Evolutionary conservation across 208 protist species (phyloP), one percentile per base, ranked within the genome.

Genomic region (Leishmania gerbilli): DNA sequence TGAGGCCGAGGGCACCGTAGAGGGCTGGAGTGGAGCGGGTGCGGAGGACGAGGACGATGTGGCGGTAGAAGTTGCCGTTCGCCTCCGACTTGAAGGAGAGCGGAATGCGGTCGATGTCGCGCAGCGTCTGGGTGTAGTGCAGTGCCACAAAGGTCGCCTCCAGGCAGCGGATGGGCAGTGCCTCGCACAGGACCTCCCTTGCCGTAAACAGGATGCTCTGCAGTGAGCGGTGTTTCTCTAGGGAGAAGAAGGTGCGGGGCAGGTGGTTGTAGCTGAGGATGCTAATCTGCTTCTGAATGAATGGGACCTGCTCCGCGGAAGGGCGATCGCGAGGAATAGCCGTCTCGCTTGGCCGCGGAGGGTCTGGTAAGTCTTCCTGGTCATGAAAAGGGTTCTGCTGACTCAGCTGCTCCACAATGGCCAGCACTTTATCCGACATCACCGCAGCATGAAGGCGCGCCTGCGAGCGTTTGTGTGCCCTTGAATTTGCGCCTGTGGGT

Each of bases 161-260:
- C 11, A 98, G 87, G 79, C 96, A 98, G 69, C 95, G 90, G 65
- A 98, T 98, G 42, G 96, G 96, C 67, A 98, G 87, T 34, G 93
- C 89, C 83, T 98, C 94, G 24, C 79, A 17, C 15, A 98, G 87
- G 42, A 95, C 91, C 82, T 98, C 94, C 77, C 88, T 94, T 40
- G 87, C 93, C 17, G 95, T 98, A 37, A 90, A 31, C 5, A 98
- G 69, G 74, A 98, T 95, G 69, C 91, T 95, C 76, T 93, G 86
- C 81, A 98, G 81, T 0, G 96, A 89, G 31, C 96, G 91, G 74
- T 94, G 90, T 85, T 98, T 98, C 64, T 95, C 89, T n/a, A 97
- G 81, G 68, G 88, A 94, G 76, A 98, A 98, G 77, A 98, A 98
- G 27, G 94, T 97, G 62, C 88, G 91, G 0, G 94, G 95, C 31